Conservation (phyloP, 495 filamentous ascomycete genomes). For the Halenospora varia region DNA sequence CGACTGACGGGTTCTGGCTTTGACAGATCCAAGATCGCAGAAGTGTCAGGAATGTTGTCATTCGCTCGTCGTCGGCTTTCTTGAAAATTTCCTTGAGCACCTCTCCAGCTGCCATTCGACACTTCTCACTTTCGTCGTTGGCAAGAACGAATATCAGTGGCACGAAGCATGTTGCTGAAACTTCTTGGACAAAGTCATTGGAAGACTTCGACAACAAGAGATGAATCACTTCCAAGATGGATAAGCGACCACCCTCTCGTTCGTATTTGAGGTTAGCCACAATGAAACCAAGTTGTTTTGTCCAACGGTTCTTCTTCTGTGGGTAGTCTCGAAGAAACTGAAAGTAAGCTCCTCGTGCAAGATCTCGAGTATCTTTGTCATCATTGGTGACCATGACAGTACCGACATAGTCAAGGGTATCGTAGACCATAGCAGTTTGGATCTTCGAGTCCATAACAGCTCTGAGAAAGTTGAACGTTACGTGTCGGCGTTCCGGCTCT, state of each 20-base stretch:
- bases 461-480: constrained; percentile 89
- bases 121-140: constrained; percentile 84
- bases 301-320: constrained; percentile 79
- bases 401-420: constrained; percentile 80
- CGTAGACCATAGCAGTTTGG: constrained; percentile 83
- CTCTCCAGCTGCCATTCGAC: constrained; percentile 75
- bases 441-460: constrained; percentile 81
- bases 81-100: constrained; percentile 77
- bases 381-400: constrained; percentile 97
- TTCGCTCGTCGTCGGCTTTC: constrained; percentile 68
- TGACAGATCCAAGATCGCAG: constrained; percentile 75
- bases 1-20: constrained; percentile 61
- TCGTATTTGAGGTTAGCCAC: constrained; percentile 89
- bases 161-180: constrained; percentile 76
- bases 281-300: constrained; percentile 84
- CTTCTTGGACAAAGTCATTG: constrained; percentile 74
- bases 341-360: constrained; percentile 84
- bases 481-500: constrained; percentile 83
- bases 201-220: constrained; percentile 77
- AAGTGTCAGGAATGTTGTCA: constrained; percentile 61
- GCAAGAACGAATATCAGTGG: constrained; percentile 79
- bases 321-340: constrained; percentile 95
- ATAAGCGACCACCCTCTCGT: constrained; percentile 79
- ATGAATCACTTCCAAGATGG: constrained; percentile 85
- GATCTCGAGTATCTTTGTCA: constrained; percentile 75